These are phyloP conservation scores for Trapa incisa DNA, from an alignment of 345 rosid genomes.

Conservation along the genomic window DNA sequence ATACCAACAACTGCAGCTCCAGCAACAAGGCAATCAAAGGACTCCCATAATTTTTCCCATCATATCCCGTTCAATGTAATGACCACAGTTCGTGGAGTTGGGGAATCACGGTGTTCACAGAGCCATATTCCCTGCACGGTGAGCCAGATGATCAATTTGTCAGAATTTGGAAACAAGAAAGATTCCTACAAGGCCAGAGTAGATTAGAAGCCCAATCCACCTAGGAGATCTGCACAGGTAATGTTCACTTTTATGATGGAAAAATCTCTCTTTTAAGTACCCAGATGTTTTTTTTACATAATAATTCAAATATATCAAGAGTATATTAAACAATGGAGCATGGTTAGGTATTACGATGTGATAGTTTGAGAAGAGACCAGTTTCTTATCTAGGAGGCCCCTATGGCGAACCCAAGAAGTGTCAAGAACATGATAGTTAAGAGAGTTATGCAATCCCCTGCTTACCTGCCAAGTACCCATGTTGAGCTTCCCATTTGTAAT, in stretches of 20 bases:
- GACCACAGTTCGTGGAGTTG: conserved; percentile 69
- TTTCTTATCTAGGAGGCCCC: not conserved
- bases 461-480: conserved; percentile 97
- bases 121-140: conserved; percentile 83
- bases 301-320: not conserved
- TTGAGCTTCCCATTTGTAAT: conserved; percentile 71
- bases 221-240: not conserved
- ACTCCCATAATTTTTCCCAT: not conserved
- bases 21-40: not conserved
- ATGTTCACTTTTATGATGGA: not conserved
- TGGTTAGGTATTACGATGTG: not conserved
- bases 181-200: not conserved
- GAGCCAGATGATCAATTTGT: not conserved
- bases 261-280: not conserved
- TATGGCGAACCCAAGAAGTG: not conserved
- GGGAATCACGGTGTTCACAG: conserved; percentile 84
- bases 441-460: not conserved
- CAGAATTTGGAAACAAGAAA: not conserved
- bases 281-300: not conserved
- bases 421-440: not conserved
- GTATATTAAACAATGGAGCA: not conserved
- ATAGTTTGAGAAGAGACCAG: not conserved
- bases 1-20: not conserved
- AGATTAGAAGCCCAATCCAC: not conserved
- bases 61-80: conserved; percentile 75